Evolutionary conservation across 73 alveolate genomes (phyloP), one percentile per base, ranked within the genome.

Genomic region (Paramecium pentaurelia): DNA sequence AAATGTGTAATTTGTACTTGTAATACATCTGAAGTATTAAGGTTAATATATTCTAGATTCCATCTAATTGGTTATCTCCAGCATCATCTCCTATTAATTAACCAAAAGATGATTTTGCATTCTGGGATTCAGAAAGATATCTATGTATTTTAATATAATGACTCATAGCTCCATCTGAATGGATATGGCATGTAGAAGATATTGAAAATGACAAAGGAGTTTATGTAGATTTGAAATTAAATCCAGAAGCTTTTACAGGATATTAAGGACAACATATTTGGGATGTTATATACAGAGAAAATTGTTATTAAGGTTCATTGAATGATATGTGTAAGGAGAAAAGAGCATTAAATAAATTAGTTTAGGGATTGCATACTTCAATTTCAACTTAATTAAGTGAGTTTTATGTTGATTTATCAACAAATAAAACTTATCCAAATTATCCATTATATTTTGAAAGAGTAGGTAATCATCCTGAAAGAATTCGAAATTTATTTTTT

Each of bases 261-360:
- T 98, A 93, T 92, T 86, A 95, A 38, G 99, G 99, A 20, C 88
- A 94, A 86, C 98, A 97, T 91, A 95, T 98, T 28, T 98, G 99
- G 99, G 95, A 93, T 60, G 97, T 98, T 12, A 98, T 98, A 49
- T 98, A 97, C 88, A 92, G 92, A 58, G 99, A 98, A 77, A 98
- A 98, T 93, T 98, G 99, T 83, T 18, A 60, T 71, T 20, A 90
- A 59, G 44, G 86, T 28, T 59, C 86, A 36, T 86, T 73, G 14
- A 40, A 93, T 42, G 92, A 95, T 2, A 93, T 93, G 91, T 98
- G 99, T 92, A 93, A 86, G 25, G 99, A 97, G 80, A 97, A 97
- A 85, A 96, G 97, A 84, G 95, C 98, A 16, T 97, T 98, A 45
- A 96, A 95, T 60, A 94, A 95, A 88, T 91, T 96, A 22, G 92